Evolutionary conservation across 805 yeast species (phyloP).

Genomic region (Nakazawaea wickerhamii): DNA sequence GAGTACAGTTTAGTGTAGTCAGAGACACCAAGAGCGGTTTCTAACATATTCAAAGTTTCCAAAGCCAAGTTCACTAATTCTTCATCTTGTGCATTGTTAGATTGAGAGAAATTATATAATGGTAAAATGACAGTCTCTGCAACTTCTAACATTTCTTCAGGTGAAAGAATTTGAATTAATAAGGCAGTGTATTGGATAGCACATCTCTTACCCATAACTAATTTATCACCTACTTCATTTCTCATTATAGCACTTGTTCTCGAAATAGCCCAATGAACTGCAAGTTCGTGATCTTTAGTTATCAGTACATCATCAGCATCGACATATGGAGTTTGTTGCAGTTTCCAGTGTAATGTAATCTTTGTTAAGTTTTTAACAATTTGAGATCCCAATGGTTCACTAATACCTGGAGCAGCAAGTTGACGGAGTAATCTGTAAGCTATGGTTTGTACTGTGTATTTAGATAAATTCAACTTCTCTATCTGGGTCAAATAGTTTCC

Average conservation of each 20-base stretch:
- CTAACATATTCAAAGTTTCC: constrained; percentile 66
- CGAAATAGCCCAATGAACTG: constrained; percentile 57
- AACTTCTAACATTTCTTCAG: constrained; percentile 33
- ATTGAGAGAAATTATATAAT: constrained; percentile 40
- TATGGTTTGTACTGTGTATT: constrained; percentile 56
- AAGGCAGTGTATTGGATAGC: constrained; percentile 69
- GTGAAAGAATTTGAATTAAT: constrained; percentile 43
- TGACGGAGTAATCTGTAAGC: constrained; percentile 70
- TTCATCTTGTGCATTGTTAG: constrained; percentile 31
- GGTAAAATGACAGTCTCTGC: constrained; percentile 51
- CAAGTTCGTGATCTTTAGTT: constrained; percentile 25
- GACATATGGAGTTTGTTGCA: constrained; percentile 32
- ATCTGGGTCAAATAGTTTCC: constrained; percentile 43
- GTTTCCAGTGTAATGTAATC: constrained; percentile 59
- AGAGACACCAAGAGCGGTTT: constrained; percentile 64
- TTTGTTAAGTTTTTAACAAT: constrained; percentile 61
- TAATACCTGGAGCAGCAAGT: constrained; percentile 70
- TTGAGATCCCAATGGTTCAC: constrained; percentile 58
- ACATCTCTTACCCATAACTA: constrained; percentile 57
- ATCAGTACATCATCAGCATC: constrained; percentile 21
- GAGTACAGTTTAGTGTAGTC: constrained; percentile 59
- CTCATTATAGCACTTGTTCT: constrained; percentile 60
- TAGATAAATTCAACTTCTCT: constrained; percentile 31
- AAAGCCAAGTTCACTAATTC: constrained; percentile 49
- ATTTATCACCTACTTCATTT: constrained; percentile 51